Evolutionary conservation across 352 stramenopile genomes (phyloP).

Genomic region (Aphanomyces astaci): DNA sequence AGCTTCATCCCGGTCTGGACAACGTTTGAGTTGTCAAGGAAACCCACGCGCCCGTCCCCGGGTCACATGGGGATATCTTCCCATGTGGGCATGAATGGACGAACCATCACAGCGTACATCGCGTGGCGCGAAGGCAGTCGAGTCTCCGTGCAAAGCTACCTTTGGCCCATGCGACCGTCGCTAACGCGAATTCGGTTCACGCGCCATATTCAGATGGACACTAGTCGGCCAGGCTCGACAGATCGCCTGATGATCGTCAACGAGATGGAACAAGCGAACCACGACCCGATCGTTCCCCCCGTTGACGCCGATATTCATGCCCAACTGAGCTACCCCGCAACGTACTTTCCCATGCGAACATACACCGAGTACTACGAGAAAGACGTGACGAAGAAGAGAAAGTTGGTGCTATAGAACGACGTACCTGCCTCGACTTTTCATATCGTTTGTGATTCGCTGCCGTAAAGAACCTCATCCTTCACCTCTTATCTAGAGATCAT

Average conservation of each 20-base stretch:
- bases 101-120: background rate
- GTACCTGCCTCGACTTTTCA: background rate
- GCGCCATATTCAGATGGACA: background rate
- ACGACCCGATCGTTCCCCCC: background rate
- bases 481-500: too few species aligned
- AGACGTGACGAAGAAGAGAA: constrained; percentile 6
- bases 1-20: background rate
- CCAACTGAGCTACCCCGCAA: background rate
- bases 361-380: constrained; percentile 12
- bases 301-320: background rate
- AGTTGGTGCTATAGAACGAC: background rate
- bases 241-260: background rate
- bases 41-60: background rate
- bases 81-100: background rate
- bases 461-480: too few species aligned
- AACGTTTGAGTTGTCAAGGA: background rate
- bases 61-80: constrained; percentile 4
- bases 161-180: background rate
- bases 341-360: background rate
- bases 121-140: background rate
- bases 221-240: background rate
- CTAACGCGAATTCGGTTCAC: background rate
- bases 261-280: background rate
- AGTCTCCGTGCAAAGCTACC: background rate
- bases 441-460: background rate